phyloP scores from a whole-genome alignment of 495 filamentous ascomycete genomes.

The Tricharina praecox region DNA sequence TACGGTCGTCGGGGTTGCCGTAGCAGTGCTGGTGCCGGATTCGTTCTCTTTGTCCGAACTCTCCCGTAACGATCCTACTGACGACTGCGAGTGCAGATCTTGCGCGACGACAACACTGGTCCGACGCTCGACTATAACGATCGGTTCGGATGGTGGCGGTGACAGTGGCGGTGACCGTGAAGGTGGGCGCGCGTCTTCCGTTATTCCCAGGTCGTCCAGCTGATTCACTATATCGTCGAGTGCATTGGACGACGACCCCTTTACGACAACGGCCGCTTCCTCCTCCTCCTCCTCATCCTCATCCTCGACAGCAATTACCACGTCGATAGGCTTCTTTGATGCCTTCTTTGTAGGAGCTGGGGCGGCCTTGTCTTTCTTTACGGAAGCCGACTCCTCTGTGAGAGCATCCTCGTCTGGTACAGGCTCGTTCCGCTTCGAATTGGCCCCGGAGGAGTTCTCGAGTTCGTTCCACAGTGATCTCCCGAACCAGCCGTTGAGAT shows the following conservation, averaged over 20 bases:
- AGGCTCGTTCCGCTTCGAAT: neutral
- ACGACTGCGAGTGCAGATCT: neutral
- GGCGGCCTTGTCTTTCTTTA: no score
- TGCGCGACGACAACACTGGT: neutral
- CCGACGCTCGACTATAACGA: neutral
- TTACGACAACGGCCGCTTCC: no score
- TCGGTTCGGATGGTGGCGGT: no score
- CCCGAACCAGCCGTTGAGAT: slow-evolving; percentile 21
- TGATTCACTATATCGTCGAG: neutral
- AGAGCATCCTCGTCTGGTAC: neutral
- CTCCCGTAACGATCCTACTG: neutral
- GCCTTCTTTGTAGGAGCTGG: neutral
- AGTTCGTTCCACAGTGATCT: slow-evolving; percentile 20
- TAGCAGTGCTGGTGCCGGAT: neutral
- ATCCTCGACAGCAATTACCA: no score
- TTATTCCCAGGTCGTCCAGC: neutral
- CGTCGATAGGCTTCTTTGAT: no score
- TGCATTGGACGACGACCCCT: no score
- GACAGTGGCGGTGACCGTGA: no score
- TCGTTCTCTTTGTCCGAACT: neutral
- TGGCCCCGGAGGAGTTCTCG: neutral
- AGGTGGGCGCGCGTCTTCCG: neutral
- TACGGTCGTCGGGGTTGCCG: neutral
- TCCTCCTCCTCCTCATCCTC: no score
- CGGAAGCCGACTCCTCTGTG: neutral